Percentiles rank a stretch among this genome's conserved stretches.
Conservation (phyloP, 257 asterid species). For the Vinca minor region DNA sequence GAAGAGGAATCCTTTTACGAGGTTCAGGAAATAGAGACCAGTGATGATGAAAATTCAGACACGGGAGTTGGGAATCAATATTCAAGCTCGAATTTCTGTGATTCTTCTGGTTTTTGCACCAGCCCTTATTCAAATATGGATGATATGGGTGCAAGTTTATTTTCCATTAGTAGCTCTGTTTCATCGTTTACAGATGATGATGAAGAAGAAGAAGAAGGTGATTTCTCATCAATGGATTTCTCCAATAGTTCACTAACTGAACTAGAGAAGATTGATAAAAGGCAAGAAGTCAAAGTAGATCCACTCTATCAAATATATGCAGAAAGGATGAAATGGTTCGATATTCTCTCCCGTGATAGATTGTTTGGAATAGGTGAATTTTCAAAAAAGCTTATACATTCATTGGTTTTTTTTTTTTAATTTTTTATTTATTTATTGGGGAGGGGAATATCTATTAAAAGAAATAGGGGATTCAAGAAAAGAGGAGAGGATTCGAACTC, state of each 20-base stretch:
- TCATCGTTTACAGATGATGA: neutral
- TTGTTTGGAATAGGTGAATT: constrained; percentile 40
- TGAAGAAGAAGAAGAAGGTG: neutral
- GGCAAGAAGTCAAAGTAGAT: constrained; percentile 17
- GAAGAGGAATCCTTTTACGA: neutral
- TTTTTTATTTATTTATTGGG: too few species aligned
- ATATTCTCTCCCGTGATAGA: constrained; percentile 44
- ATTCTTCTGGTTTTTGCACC: neutral
- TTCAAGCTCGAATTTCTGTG: constrained; percentile 1
- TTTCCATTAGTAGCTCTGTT: neutral
- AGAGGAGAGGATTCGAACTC: too few species aligned
- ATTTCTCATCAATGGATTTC: neutral
- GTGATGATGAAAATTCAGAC: neutral
- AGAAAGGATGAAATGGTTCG: constrained; percentile 52
- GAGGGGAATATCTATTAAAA: too few species aligned
- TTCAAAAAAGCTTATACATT: neutral
- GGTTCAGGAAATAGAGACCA: neutral
- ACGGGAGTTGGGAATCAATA: neutral
- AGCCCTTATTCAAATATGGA: neutral
- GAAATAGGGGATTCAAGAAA: too few species aligned
- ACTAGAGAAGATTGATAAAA: neutral
- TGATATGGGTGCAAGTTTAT: neutral
- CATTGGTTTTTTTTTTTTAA: too few species aligned
- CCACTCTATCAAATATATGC: constrained; percentile 28
- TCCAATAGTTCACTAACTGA: constrained; percentile 5